Evolutionary conservation across 371 early-diverging fungal genomes (phyloP), one percentile per base, ranked within the genome.

Genomic region (Syncephalastrum racemosum): DNA sequence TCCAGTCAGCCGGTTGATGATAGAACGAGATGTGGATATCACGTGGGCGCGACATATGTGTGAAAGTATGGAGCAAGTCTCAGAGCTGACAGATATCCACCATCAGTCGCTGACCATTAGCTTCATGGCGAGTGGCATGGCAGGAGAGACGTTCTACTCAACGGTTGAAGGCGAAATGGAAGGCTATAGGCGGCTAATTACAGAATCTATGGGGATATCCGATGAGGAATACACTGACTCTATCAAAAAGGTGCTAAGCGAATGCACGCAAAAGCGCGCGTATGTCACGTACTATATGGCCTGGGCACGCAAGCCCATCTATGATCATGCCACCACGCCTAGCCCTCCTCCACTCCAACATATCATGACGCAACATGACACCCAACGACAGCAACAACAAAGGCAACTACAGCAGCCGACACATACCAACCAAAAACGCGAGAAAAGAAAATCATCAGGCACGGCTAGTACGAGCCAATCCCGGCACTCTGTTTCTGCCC

Each of bases 301-400:
- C 16, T 74, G 79, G 79, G 75, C 64, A 3, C 58, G 79, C 39
- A 78, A 70, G 36, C 59, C 70, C 12, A 46, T 73, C 4, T 42
- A 58, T 16, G 60, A 56, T 12, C 58, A 55, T 7, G 47, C 58
- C 22, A 52, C 36, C 36, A 31, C 36, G 10, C 36, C 36, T 2
- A 31, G 36, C 36, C 36, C 36, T 10, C 36, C 36, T 10, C 36
- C 36, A 31, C 36, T 31, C 36, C 36, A 31, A 12, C 36, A 31
- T 31, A 31, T 31, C 10, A 31, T 31, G 36, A 31, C 10, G 36
- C 36, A 31, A 31, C 8, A 31, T 12, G 25, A 31, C 36, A 10
- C 36, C 6, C 27, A 27, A 3, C 36, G 12, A 10, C 36, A 31
- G 2, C 36, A 31, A 31, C 36, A 31, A 10, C 36, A 1, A 0